These are phyloP conservation scores for Debaryomyces subglobosus DNA, from an alignment of 1,139 yeast genomes.

Conservation along the genomic window DNA sequence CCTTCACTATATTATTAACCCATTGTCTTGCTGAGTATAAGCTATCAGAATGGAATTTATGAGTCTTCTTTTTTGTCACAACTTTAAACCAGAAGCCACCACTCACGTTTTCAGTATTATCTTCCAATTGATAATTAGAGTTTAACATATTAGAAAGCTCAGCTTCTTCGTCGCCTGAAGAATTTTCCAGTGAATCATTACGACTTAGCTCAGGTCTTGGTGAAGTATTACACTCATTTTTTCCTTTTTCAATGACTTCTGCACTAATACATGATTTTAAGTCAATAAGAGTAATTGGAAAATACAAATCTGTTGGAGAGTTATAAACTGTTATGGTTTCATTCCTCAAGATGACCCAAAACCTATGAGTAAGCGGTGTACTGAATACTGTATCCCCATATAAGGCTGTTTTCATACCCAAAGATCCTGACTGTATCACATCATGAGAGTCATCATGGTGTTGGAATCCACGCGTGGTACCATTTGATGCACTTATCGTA, in stretches of 20 bases:
- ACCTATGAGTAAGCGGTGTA: constrained; percentile 41
- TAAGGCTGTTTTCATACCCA: constrained; percentile 53
- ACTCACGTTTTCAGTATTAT: constrained; percentile 28
- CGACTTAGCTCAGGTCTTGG: constrained; percentile 13
- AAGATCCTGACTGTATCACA: constrained; percentile 46
- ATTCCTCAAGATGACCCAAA: constrained; percentile 79
- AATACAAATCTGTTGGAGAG: constrained; percentile 76
- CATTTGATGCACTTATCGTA: neutral
- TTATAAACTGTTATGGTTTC: constrained; percentile 71
- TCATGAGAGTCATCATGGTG: constrained; percentile 29
- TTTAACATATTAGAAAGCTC: constrained; percentile 29
- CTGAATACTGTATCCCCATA: constrained; percentile 44
- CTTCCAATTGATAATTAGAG: constrained; percentile 25
- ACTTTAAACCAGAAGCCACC: constrained; percentile 56
- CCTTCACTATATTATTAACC: constrained; percentile 75
- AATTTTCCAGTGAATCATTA: constrained; percentile 12
- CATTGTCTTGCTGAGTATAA: constrained; percentile 74
- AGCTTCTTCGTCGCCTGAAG: constrained; percentile 26
- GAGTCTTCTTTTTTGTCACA: constrained; percentile 59
- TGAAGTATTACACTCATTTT: constrained; percentile 14
- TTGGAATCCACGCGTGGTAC: constrained; percentile 6
- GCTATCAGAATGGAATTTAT: constrained; percentile 74
- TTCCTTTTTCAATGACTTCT: constrained; percentile 46
- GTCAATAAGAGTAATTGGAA: constrained; percentile 78
- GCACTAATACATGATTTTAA: constrained; percentile 65